Evolutionary conservation across 2,329 filamentous ascomycete species (phyloP), one percentile per base, ranked within the genome.

Genomic region (Trichophaea hybrida): DNA sequence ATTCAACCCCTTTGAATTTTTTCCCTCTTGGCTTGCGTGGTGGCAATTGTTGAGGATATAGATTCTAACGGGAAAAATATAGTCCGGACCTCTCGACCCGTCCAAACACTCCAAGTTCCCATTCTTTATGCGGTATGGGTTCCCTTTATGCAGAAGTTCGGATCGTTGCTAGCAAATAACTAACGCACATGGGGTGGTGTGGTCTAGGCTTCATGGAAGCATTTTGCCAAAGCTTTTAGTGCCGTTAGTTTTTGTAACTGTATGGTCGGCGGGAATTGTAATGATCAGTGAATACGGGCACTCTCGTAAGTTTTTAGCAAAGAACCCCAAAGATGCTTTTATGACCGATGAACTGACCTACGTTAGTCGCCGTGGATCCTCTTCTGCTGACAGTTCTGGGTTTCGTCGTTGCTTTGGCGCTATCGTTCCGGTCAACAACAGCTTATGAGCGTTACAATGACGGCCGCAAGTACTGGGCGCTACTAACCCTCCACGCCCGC

Each of bases 401-500:
- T 83, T 89, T 90, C 74, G 83, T 90, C 61, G 85, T 90, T 70
- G 83, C 83, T 79, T 74, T 90, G 61, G 79, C 83, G n/a, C 77
- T 90, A 37, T 88, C 84, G 1, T 88, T 90, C 74, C 81, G 86
- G 60, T 86, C 79, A 64, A 83, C 84, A 1, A 87, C 85, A 6
- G 86, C 86, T 7, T 90, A 90, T 67, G 86, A 90, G 72, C 80
- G 84, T 67, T 83, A 82, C 69, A 76, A 75, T 44, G 82, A 85
- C 64, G 82, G 82, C 40, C 76, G 82, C 40, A 80, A 80, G 66
- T 80, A 70, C 75, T 94, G 66, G 86, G 81, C 66, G 46, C 74
- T 77, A 59, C 69, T 83, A 51, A 75, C 76, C 44, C 74, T 81
- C 33, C 74, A 76, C 2, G 76, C 77, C 12, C 51, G 51, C 13